phyloP scores from a whole-genome alignment of 2,329 filamentous ascomycete species.

The Rhinocladiella mackenziei region DNA sequence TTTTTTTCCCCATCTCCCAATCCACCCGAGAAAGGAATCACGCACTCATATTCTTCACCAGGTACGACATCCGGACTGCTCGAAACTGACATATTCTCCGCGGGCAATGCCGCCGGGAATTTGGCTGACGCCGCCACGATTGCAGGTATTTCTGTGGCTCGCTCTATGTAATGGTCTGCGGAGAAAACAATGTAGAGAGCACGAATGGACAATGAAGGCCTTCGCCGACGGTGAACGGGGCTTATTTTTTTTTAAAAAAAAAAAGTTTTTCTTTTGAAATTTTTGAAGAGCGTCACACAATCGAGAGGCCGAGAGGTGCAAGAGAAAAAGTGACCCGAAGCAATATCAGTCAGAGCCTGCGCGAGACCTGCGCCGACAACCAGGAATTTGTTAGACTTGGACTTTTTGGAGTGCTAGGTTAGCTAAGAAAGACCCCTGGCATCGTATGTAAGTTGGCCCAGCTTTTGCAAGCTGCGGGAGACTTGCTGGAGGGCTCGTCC shows the following conservation, averaged over 20 bases:
- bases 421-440: constrained; percentile 3
- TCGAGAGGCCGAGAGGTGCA: background rate
- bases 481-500: no score
- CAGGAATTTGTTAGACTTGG: constrained; percentile 19
- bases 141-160: constrained; percentile 11
- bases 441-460: constrained; percentile 2
- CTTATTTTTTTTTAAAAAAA: no score
- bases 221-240: background rate
- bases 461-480: constrained; percentile 7
- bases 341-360: constrained; percentile 9
- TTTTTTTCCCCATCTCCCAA: constrained; percentile 1
- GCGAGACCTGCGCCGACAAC: constrained; percentile 11
- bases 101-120: constrained; percentile 30
- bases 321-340: constrained; percentile 5
- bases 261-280: no score
- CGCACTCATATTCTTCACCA: constrained; percentile 47
- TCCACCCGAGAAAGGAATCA: constrained; percentile 15
- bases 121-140: constrained; percentile 30
- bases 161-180: constrained; percentile 1
- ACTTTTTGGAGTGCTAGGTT: no score
- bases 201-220: background rate
- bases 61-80: constrained; percentile 37
- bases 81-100: constrained; percentile 28
- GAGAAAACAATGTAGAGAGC: background rate
- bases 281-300: background rate